A percentile compares a stretch with the other conserved stretches of the same genome.
These are phyloP conservation scores for Delitschia confertaspora DNA, from an alignment of 495 filamentous ascomycete genomes.

Conservation along the genomic window DNA sequence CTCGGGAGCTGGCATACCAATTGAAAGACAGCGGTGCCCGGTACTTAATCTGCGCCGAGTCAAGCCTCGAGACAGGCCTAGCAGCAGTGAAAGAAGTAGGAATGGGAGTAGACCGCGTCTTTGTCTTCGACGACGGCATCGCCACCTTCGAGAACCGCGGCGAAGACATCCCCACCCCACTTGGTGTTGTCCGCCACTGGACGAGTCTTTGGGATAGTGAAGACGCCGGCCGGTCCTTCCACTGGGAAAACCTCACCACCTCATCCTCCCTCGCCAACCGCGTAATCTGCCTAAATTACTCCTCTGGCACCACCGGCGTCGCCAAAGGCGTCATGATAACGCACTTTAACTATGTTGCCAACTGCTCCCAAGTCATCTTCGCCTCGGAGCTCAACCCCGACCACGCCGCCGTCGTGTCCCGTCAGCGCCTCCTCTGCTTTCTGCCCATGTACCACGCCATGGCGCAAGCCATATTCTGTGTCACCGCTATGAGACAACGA, in stretches of 20 bases:
- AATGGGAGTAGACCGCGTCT: constrained; percentile 26
- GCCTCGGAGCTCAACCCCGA: constrained; percentile 42
- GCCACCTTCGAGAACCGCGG: constrained; percentile 29
- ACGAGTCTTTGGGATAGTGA: constrained; percentile 27
- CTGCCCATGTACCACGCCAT: constrained; percentile 70
- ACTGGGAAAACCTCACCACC: constrained; percentile 29
- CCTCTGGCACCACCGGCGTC: constrained; percentile 68
- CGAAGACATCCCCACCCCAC: not conserved
- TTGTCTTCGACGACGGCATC: constrained; percentile 32
- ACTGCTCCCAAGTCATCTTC: constrained; percentile 48
- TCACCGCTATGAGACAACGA: constrained; percentile 34
- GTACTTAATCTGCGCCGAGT: constrained; percentile 42
- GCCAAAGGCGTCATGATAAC: constrained; percentile 78
- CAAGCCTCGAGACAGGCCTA: constrained; percentile 29
- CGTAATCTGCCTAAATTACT: constrained; percentile 54
- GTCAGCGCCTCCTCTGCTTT: constrained; percentile 45
- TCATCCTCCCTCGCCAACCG: constrained; percentile 23
- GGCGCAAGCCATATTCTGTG: constrained; percentile 41
- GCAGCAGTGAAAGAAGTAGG: constrained; percentile 28
- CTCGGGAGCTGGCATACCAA: constrained; percentile 65
- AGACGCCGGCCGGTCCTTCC: constrained; percentile 22
- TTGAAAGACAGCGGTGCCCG: constrained; percentile 58
- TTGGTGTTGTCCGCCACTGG: constrained; percentile 30
- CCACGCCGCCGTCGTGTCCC: constrained; percentile 30
- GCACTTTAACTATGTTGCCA: constrained; percentile 63